A percentile compares a stretch with the other conserved stretches of the same genome.
phyloP scores from a whole-genome alignment of 495 filamentous ascomycete genomes.

The Wilcoxina mikolae region DNA sequence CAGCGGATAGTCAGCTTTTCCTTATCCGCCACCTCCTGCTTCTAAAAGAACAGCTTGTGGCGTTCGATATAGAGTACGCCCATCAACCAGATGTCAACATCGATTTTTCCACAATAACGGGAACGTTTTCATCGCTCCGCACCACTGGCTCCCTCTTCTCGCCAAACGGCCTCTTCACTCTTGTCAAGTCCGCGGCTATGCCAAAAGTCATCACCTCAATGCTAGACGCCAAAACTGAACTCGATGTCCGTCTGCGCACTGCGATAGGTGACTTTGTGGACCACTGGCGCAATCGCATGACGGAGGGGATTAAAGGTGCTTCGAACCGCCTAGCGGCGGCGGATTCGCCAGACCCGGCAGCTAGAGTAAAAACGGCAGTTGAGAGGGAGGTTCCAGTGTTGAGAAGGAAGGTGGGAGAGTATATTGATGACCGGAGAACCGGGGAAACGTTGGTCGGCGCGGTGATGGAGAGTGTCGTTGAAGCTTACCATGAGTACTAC shows the following conservation, averaged over 20 bases:
- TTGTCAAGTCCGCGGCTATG: constrained; percentile 45
- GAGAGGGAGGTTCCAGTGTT: constrained; percentile 21
- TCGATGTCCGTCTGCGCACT: constrained; percentile 28
- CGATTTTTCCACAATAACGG: constrained; percentile 54
- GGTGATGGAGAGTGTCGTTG: constrained; percentile 40
- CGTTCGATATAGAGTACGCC: constrained; percentile 59
- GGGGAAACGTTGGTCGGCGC: constrained; percentile 48
- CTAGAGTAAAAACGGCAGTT: constrained; percentile 7
- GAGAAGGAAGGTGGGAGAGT: constrained; percentile 37
- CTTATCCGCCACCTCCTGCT: constrained; percentile 59
- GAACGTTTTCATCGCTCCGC: constrained; percentile 57
- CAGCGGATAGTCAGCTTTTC: constrained; percentile 51
- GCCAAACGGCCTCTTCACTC: constrained; percentile 42
- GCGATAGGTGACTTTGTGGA: constrained; percentile 24
- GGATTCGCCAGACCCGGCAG: constrained; percentile 20
- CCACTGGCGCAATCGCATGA: constrained; percentile 25
- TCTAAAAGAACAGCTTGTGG: constrained; percentile 63
- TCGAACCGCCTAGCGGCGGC: constrained; percentile 16
- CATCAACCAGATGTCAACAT: constrained; percentile 45
- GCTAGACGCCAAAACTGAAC: constrained; percentile 47
- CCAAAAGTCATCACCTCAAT: constrained; percentile 52
- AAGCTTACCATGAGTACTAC: constrained; percentile 47
- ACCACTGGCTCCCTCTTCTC: constrained; percentile 56
- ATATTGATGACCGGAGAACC: constrained; percentile 45
- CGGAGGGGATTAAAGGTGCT: constrained; percentile 12